Percentiles rank a stretch among this genome's conserved stretches.
Conservation (phyloP, 805 yeast genomes). For the Candida maris region DNA sequence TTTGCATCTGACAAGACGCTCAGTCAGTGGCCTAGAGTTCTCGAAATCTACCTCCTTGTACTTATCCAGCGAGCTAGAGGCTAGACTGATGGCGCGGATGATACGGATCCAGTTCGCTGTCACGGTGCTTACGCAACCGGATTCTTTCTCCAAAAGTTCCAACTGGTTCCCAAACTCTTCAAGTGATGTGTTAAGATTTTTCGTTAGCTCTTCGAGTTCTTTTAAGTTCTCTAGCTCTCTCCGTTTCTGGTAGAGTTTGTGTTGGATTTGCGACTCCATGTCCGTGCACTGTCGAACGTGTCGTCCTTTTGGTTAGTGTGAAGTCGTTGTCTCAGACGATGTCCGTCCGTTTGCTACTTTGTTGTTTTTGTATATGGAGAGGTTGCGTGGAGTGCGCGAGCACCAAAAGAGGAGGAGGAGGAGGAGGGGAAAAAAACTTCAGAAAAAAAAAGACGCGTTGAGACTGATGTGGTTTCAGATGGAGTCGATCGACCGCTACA, state of each 20-base stretch:
- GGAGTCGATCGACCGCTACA: neutral
- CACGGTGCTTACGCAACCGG: constrained; percentile 55
- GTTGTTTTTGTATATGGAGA: too few relatives aligned
- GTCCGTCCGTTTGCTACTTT: too few relatives aligned
- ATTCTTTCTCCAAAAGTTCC: constrained; percentile 49
- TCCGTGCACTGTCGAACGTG: too few relatives aligned
- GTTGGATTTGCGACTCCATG: constrained; percentile 18
- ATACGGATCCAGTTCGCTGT: constrained; percentile 66
- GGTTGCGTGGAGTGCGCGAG: too few relatives aligned
- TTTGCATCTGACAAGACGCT: constrained; percentile 58
- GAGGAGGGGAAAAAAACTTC: too few relatives aligned
- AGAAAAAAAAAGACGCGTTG: neutral
- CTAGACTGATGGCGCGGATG: constrained; percentile 56
- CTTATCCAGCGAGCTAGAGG: constrained; percentile 47
- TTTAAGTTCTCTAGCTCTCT: constrained; percentile 49
- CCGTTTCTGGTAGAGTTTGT: constrained; percentile 39
- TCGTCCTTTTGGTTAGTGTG: too few relatives aligned
- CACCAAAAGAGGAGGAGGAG: too few relatives aligned
- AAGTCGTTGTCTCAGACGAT: too few relatives aligned
- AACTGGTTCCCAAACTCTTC: constrained; percentile 47
- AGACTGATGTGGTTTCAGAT: neutral
- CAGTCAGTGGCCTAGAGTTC: constrained; percentile 52
- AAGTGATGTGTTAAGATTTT: constrained; percentile 42
- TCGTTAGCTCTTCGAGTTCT: constrained; percentile 46
- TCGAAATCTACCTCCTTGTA: constrained; percentile 43